These are phyloP conservation scores for Puccinia coronata DNA, from an alignment of 1,284 basidiomycete species.

Conservation along the genomic window DNA sequence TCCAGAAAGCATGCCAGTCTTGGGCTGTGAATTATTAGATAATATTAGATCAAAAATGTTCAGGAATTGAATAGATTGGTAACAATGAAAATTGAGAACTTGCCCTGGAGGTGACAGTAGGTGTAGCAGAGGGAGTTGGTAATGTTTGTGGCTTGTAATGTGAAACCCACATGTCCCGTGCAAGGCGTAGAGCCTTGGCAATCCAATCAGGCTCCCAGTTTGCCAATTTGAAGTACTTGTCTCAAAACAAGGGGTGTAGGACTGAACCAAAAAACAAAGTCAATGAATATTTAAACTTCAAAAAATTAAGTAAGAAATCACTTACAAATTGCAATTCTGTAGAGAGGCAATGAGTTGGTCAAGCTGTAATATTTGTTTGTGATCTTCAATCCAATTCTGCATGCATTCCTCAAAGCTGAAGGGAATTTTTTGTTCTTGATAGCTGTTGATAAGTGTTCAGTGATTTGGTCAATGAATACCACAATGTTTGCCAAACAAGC, in stretches of 20 bases:
- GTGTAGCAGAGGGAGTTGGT: not conserved
- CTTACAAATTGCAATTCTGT: constrained; percentile 2
- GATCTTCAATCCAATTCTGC: not conserved
- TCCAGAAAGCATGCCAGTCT: constrained; percentile 3
- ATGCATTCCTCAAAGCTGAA: constrained; percentile 17
- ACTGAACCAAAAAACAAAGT: not conserved
- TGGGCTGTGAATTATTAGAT: not conserved
- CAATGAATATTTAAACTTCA: no score
- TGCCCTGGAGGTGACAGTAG: not conserved
- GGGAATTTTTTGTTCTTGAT: not conserved
- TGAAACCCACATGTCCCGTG: not conserved
- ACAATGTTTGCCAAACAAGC: constrained; percentile 1
- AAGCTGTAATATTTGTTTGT: constrained; percentile 25
- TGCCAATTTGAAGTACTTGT: constrained; percentile 9
- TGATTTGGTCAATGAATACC: not conserved
- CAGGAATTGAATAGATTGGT: no score
- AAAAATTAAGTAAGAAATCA: not conserved
- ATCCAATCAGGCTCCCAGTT: constrained; percentile 15
- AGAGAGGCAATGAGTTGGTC: not conserved
- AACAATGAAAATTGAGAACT: no score
- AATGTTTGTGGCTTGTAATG: constrained; percentile 24
- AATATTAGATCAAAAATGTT: no score
- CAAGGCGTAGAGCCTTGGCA: not conserved
- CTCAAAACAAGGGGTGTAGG: constrained; percentile 12
- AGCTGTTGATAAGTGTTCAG: not conserved